Conservation (phyloP, 176 grass and related monocot species). For the Pontederia crassipes region DNA sequence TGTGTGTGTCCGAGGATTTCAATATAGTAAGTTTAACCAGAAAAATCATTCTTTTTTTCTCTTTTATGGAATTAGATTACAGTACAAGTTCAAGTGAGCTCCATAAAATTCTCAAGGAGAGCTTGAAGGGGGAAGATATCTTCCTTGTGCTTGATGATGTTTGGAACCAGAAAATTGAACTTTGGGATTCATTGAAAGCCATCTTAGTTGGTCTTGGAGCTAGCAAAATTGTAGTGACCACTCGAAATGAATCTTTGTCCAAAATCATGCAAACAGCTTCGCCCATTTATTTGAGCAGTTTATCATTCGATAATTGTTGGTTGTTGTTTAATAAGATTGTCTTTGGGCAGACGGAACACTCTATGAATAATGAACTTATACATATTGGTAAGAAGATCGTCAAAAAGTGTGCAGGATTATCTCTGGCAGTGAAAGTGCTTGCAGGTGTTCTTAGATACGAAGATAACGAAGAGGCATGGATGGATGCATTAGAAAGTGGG, state of each 20-base stretch:
- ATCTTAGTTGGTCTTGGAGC: constrained; percentile 2
- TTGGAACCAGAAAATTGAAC: background rate
- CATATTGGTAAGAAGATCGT: background rate
- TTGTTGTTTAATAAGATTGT: too few species aligned
- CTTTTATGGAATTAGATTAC: too few species aligned
- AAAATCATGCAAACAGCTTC: too few species aligned
- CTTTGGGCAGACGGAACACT: background rate
- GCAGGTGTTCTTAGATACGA: constrained; percentile 5
- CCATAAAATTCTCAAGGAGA: background rate
- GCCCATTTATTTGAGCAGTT: too few species aligned
- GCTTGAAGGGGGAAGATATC: background rate
- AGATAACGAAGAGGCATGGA: background rate
- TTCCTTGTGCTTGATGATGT: constrained; percentile 21
- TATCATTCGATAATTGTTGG: too few species aligned
- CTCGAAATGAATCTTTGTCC: too few species aligned
- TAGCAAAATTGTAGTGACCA: background rate
- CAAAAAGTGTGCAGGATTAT: background rate
- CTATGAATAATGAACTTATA: background rate
- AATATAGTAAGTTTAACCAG: constrained; percentile 13
- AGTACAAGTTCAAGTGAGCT: too few species aligned
- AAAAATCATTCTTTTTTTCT: constrained; percentile 2
- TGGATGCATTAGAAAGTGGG: background rate
- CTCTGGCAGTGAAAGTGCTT: constrained; percentile 15
- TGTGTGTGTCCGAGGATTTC: constrained; percentile 13
- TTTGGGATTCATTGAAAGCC: constrained; percentile 10